Evolutionary conservation across 2,329 filamentous ascomycete species (phyloP).

Genomic region (Microcyclosporella mali): DNA sequence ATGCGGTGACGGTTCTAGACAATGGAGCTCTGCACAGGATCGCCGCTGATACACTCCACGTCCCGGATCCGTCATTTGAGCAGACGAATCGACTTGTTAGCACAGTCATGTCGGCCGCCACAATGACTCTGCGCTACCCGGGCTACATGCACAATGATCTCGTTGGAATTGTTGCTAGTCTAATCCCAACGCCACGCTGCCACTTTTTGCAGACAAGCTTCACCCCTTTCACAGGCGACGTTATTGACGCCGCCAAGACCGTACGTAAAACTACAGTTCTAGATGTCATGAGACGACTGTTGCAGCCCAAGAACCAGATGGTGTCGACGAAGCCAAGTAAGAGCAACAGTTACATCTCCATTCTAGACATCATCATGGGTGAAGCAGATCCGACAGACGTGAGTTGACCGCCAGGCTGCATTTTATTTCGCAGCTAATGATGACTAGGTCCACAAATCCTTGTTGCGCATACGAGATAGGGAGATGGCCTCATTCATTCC

Average conservation of each 20-base stretch:
- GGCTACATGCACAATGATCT: slow-evolving; percentile 99
- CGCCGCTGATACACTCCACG: slow-evolving; percentile 86
- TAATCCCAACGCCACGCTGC: slow-evolving; percentile 92
- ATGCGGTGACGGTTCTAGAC: slow-evolving; percentile 94
- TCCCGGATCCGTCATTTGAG: slow-evolving; percentile 91
- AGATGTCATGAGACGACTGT: slow-evolving; percentile 89
- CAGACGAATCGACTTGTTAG: slow-evolving; percentile 94
- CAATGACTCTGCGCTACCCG: slow-evolving; percentile 90
- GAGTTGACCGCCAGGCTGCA: slow-evolving; percentile 16
- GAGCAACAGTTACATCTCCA: slow-evolving; percentile 98
- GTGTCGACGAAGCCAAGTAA: slow-evolving; percentile 92
- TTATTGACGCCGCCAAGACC: slow-evolving; percentile 93
- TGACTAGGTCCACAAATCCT: slow-evolving; percentile 76
- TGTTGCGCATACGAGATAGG: slow-evolving; percentile 90
- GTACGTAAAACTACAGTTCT: slow-evolving; percentile 96
- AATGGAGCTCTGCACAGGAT: slow-evolving; percentile 92
- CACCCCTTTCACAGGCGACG: slow-evolving; percentile 93
- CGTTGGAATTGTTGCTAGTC: slow-evolving; percentile 88
- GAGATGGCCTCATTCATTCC: slow-evolving; percentile 94
- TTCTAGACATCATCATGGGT: slow-evolving; percentile 97
- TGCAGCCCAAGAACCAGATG: slow-evolving; percentile 99
- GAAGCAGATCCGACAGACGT: slow-evolving; percentile 95
- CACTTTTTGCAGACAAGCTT: slow-evolving; percentile 99
- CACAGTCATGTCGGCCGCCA: slow-evolving; percentile 98
- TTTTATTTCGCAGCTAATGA: slow-evolving; percentile 2